A percentile compares a stretch with the other conserved stretches of the same genome.
phyloP scores from a whole-genome alignment of 345 rosid species.

The Rhodamnia rubescens region DNA sequence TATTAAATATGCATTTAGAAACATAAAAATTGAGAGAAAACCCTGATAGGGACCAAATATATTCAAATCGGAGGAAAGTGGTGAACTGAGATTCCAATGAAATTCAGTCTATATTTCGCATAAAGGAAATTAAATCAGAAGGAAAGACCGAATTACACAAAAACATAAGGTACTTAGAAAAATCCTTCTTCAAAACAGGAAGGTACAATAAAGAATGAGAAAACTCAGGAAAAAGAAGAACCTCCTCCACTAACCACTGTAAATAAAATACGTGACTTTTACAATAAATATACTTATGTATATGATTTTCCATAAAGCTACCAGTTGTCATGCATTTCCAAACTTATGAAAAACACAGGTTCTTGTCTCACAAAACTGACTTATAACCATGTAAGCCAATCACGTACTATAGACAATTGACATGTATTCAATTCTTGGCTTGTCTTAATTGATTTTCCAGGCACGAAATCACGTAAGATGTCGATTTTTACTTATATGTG shows the following conservation, averaged over 20 bases:
- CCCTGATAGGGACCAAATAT: not conserved
- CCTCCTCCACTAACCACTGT: not conserved
- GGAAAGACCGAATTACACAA: not conserved
- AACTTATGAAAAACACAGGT: not conserved
- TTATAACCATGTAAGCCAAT: not conserved
- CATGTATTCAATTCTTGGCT: not conserved
- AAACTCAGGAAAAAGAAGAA: not conserved
- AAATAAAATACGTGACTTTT: not conserved
- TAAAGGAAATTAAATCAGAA: not conserved
- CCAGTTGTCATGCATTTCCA: not conserved
- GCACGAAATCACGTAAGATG: not conserved
- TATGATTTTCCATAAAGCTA: not conserved
- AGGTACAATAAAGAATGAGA: not conserved
- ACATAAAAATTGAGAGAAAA: not conserved
- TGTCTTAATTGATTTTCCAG: not conserved
- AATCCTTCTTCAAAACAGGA: not conserved
- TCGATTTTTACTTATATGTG: not conserved
- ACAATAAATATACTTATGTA: not conserved
- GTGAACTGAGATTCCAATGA: not conserved
- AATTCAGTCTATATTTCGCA: not conserved
- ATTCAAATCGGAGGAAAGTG: not conserved
- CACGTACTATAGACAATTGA: not conserved
- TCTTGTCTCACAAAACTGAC: not conserved
- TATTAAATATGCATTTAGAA: not conserved
- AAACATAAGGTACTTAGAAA: not conserved